Evolutionary conservation across 805 yeast genomes (phyloP).

Genomic region (Saturnispora halmiae): DNA sequence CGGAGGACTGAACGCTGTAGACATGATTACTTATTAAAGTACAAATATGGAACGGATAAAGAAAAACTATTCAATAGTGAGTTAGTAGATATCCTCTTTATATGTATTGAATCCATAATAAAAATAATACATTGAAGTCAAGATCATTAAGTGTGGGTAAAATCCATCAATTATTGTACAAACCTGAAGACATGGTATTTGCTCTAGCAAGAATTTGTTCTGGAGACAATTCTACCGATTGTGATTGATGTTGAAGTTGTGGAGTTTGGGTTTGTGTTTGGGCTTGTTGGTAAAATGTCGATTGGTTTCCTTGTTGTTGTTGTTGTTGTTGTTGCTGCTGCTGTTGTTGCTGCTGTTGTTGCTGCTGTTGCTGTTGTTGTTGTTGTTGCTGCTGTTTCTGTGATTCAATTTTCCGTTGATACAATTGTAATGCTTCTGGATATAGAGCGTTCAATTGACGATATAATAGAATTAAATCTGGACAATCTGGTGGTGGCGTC

Average conservation of each 20-base stretch:
- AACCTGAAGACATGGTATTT: constrained; percentile 6
- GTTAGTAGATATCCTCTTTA: no score
- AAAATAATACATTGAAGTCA: no score
- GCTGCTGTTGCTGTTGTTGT: constrained; percentile 11
- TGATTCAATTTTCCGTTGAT: constrained; percentile 22
- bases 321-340: constrained; percentile 11
- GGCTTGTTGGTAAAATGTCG: background rate
- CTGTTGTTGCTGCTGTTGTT: constrained; percentile 11
- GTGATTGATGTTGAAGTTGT: constrained; percentile 11
- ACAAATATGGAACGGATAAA: background rate
- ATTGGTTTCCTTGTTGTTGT: constrained; percentile 8
- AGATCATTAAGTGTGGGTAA: no score
- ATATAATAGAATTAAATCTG: constrained; percentile 42
- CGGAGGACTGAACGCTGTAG: constrained; percentile 13
- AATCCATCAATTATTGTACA: background rate
- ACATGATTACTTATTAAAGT: background rate
- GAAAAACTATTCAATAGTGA: no score
- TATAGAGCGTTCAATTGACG: constrained; percentile 32
- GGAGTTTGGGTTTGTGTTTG: constrained; percentile 5
- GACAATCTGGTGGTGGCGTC: constrained; percentile 47
- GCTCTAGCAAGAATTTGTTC: constrained; percentile 30
- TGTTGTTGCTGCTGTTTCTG: constrained; percentile 12
- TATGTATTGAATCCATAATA: no score
- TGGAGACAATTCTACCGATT: constrained; percentile 21
- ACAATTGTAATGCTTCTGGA: constrained; percentile 38